Base-by-base conservation (phyloP, 2,329 filamentous ascomycete genomes). In the Colletotrichum eremochloae region DNA sequence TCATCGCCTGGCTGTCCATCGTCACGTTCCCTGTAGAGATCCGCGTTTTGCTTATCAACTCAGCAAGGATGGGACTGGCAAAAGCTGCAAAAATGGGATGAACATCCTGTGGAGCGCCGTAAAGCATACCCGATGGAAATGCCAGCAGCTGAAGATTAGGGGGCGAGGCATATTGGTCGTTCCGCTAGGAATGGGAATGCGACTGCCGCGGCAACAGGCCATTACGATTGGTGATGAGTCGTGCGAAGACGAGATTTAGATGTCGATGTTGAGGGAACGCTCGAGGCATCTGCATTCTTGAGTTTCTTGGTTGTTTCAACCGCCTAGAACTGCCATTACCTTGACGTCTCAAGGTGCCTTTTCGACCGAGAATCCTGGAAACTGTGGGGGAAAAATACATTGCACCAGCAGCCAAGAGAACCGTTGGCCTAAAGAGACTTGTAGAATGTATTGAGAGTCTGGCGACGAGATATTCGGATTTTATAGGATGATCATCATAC, bases 281-380 rank as follows among this genome's bases (percentile, higher is more conserved):
- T 50, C 57, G 36, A 71, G 58, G 53, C 60, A 63, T 31, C 18
- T 63, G 38, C 66, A 58, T 69, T 64, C 66, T 63, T 63, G 66
- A 69, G 44, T 69, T 71, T 5, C 36, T 62, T 46, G 52, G 57
- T 36, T 48, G 66, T 69, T 60, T 69, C 69, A 72, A 63, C 36
- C 24, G 29, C 14, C 18, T 31, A 24, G 48, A 46, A 29, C 46
- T 42, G 46, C 44, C 40, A 44, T 44, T 36, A 70, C 53, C 38
- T 40, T 50, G 55, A 42, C 44, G 50, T 24, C 20, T 46, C 42
- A 44, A 24, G 38, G 29, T 40, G 61, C 36, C 42, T 36, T n/a
- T 50, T 52, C 24, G 29, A 48, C 33, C 33, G 15, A 31, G 33
- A 44, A 29, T 40, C 29, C 50, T 11, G 33, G 4, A 33, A 29